phyloP scores from a whole-genome alignment of 495 filamentous ascomycete genomes.

The Xylaria castorea region DNA sequence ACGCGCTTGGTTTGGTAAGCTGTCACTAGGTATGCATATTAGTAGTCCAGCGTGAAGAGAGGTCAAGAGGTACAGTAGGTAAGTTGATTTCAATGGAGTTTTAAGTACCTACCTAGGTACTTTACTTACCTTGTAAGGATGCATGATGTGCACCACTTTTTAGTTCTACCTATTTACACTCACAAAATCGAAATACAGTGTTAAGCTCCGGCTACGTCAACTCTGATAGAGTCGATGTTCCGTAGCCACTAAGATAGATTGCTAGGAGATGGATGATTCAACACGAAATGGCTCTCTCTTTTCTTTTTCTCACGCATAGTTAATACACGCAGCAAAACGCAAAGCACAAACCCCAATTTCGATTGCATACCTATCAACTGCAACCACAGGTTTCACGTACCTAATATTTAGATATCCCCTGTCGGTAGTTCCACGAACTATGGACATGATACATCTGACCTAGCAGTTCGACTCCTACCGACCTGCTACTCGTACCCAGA shows the following conservation, averaged over 20 bases:
- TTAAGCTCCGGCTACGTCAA: neutral
- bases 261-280: neutral
- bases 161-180: neutral
- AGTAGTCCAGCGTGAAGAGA: neutral
- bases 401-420: neutral
- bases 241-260: neutral
- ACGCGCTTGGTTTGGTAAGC: constrained; percentile 1
- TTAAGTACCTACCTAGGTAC: neutral
- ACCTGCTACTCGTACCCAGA: neutral
- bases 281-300: neutral
- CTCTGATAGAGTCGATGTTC: neutral
- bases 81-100: neutral
- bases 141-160: constrained; percentile 1
- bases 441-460: constrained; percentile 6
- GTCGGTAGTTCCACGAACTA: neutral
- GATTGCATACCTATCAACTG: neutral
- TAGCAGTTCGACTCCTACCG: neutral
- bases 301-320: neutral
- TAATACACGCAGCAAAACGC: neutral
- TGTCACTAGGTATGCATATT: constrained; percentile 2
- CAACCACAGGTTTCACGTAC: constrained; percentile 14
- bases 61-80: neutral
- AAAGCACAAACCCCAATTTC: neutral
- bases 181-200: neutral
- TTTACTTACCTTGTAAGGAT: neutral